Evolutionary conservation across 2,329 filamentous ascomycete species (phyloP).

Genomic region (Onygena corvina): DNA sequence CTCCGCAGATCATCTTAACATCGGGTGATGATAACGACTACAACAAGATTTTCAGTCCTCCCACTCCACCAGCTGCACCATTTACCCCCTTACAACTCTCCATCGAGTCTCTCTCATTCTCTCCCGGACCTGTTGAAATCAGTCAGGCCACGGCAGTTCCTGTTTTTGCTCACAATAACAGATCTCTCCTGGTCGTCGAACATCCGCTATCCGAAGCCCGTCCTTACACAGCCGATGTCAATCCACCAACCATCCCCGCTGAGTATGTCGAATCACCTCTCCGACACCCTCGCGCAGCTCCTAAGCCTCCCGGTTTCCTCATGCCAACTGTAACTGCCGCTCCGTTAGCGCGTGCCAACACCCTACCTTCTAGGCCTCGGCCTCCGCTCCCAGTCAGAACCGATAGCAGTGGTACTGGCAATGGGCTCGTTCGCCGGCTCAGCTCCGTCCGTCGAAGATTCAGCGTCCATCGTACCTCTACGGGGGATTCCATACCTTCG

Average conservation of each 20-base stretch:
- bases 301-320: constrained; percentile 42
- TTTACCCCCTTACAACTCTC: constrained; percentile 29
- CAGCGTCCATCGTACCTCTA: constrained; percentile 27
- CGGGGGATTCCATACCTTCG: background rate
- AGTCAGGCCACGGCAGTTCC: constrained; percentile 50
- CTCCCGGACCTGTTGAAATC: constrained; percentile 44
- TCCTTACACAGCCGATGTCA: constrained; percentile 13
- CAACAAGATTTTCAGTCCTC: background rate
- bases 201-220: constrained; percentile 24
- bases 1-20: background rate
- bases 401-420: constrained; percentile 13
- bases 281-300: constrained; percentile 46
- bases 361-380: constrained; percentile 23
- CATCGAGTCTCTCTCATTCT: constrained; percentile 38
- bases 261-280: constrained; percentile 44
- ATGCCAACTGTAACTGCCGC: constrained; percentile 44
- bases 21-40: background rate
- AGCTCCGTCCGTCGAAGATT: constrained; percentile 30
- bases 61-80: constrained; percentile 5
- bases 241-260: constrained; percentile 7
- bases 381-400: constrained; percentile 14
- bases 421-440: constrained; percentile 23
- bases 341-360: constrained; percentile 34
- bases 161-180: constrained; percentile 52
- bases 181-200: constrained; percentile 53